These are phyloP conservation scores for Pelagophyceae sp. DNA, from an alignment of 352 stramenopile species.

Conservation along the genomic window DNA sequence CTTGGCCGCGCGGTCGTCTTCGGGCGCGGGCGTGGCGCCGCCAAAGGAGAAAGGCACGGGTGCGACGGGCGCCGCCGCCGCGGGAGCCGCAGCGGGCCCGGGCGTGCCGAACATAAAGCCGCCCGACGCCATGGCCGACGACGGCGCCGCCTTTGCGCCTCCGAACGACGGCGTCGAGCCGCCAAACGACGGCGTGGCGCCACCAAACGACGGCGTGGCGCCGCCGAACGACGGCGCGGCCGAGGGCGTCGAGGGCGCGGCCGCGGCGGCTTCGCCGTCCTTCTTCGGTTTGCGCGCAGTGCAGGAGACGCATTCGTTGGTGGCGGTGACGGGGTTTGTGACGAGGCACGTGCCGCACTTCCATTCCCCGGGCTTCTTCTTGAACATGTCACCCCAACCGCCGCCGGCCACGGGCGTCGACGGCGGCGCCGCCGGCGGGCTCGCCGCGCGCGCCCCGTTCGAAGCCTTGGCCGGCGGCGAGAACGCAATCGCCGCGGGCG, in stretches of 20 bases:
- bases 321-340: constrained; percentile 12
- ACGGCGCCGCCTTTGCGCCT: too few species aligned
- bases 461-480: background rate
- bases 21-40: too few species aligned
- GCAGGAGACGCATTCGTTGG: constrained; percentile 30
- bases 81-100: too few species aligned
- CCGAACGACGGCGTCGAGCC: too few species aligned
- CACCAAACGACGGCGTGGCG: too few species aligned
- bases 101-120: background rate
- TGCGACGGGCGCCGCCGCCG: background rate
- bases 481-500: background rate
- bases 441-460: background rate
- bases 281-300: background rate
- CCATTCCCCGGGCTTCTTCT: constrained; percentile 25
- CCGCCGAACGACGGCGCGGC: too few species aligned
- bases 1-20: background rate
- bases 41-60: background rate
- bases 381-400: constrained; percentile 23
- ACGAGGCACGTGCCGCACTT: constrained; percentile 34
- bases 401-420: background rate
- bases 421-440: background rate
- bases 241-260: too few species aligned
- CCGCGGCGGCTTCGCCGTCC: background rate
- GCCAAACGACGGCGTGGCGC: too few species aligned
- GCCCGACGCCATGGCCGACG: background rate